Percentiles rank a stretch among this genome's conserved stretches.
These are phyloP conservation scores for Lepraria neglecta DNA, from an alignment of 495 filamentous ascomycete genomes.

Conservation along the genomic window DNA sequence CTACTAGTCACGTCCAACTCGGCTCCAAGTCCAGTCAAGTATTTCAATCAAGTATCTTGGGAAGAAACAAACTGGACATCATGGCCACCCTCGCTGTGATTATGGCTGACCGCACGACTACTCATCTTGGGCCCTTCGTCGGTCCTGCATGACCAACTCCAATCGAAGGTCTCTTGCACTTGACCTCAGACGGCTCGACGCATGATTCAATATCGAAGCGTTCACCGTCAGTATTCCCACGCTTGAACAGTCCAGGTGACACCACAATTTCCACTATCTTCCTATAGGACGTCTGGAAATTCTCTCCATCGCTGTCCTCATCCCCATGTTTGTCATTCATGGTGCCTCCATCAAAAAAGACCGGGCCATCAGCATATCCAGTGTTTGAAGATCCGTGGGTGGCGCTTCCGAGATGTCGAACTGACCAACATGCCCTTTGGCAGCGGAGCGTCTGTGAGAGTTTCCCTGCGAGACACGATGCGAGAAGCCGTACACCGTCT, in stretches of 20 bases:
- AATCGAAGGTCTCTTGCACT: conserved; percentile 8
- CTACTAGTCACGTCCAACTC: no score
- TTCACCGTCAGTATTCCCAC: conserved; percentile 25
- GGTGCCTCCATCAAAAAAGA: conserved; percentile 13
- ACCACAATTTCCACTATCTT: conserved; percentile 26
- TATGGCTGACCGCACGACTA: no score
- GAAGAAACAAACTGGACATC: no score
- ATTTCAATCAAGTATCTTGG: no score
- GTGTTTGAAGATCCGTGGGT: neutral
- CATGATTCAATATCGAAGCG: conserved; percentile 18
- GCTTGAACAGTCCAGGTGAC: conserved; percentile 24
- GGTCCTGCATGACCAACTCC: neutral
- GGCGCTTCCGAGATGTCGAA: conserved; percentile 14
- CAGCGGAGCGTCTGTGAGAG: conserved; percentile 26
- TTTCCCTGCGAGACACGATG: neutral
- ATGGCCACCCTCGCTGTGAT: no score
- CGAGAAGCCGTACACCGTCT: no score
- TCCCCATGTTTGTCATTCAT: conserved; percentile 19
- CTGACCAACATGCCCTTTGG: conserved; percentile 26
- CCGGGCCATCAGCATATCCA: neutral
- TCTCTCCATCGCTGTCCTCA: conserved; percentile 9
- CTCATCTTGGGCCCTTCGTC: neutral
- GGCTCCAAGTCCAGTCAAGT: no score
- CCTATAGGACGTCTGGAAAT: neutral
- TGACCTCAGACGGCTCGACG: conserved; percentile 16